These are phyloP conservation scores for Spergularia azorica DNA, from an alignment of 179 eudicot species.

Conservation along the genomic window DNA sequence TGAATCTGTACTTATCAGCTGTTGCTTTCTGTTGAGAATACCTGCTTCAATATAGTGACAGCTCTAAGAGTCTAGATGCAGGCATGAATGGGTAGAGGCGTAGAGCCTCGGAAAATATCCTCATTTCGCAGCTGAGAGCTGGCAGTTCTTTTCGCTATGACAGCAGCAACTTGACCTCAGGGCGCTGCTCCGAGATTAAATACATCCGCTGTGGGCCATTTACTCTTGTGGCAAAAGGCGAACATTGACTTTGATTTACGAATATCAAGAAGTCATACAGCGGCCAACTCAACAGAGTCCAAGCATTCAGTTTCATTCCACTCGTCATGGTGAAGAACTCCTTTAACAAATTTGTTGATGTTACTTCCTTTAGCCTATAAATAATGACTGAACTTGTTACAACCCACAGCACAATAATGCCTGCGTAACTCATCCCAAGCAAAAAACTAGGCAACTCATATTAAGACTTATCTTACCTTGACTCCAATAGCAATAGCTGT, in stretches of 20 bases:
- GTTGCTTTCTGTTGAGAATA: too few relatives aligned
- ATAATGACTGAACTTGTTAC: not conserved
- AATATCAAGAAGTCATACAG: not conserved
- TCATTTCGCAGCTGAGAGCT: not conserved
- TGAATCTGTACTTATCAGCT: too few relatives aligned
- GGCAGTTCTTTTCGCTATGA: not conserved
- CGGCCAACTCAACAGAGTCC: conserved; percentile 3
- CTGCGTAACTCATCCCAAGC: not conserved
- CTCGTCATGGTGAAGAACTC: conserved; percentile 26
- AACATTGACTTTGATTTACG: too few relatives aligned
- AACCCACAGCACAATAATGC: not conserved
- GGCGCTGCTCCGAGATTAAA: not conserved
- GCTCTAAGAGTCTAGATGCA: not conserved
- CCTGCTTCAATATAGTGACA: too few relatives aligned
- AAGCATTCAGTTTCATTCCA: conserved; percentile 7
- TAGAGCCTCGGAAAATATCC: not conserved
- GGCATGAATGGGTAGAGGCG: not conserved
- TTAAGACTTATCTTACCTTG: conserved; percentile 44
- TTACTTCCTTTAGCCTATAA: conserved; percentile 55
- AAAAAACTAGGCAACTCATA: not conserved
- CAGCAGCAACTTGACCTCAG: conserved; percentile 13
- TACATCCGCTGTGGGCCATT: too few relatives aligned
- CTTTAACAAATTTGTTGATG: conserved; percentile 47
- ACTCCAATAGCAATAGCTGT: conserved; percentile 81
- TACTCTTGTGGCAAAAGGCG: too few relatives aligned